Conservation (phyloP, 768 basidiomycete species). For the Artomyces pyxidatus region DNA sequence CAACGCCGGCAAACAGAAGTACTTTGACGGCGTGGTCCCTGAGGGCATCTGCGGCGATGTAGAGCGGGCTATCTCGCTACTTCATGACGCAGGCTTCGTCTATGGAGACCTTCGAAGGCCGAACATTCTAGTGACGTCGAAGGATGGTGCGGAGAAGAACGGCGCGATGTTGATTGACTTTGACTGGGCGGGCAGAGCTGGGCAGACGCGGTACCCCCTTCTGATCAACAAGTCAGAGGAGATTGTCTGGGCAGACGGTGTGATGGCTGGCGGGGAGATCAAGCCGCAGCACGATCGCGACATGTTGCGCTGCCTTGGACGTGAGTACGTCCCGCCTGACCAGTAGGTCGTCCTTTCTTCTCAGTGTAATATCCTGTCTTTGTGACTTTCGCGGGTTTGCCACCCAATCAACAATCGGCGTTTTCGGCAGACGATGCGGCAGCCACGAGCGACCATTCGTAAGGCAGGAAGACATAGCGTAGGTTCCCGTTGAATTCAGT, state of each 20-base stretch:
- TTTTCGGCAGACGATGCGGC: no score
- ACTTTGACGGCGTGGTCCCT: not conserved
- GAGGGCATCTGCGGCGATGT: slow-evolving; percentile 1
- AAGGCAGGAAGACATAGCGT: no score
- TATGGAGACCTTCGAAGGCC: slow-evolving; percentile 12
- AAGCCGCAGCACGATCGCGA: slow-evolving; percentile 8
- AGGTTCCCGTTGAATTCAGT: no score
- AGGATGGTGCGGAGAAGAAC: not conserved
- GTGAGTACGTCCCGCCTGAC: no score
- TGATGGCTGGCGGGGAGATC: slow-evolving; percentile 1
- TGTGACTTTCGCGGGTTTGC: no score
- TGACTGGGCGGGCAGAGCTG: slow-evolving; percentile 8
- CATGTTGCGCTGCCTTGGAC: no score
- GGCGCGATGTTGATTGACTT: slow-evolving; percentile 13
- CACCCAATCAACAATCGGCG: no score
- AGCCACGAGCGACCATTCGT: no score
- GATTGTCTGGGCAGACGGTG: not conserved
- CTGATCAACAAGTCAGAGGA: not conserved
- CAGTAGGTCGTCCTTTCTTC: no score
- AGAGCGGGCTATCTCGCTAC: slow-evolving; percentile 3
- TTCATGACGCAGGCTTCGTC: slow-evolving; percentile 5
- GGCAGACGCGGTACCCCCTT: slow-evolving; percentile 1
- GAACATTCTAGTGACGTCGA: slow-evolving; percentile 3
- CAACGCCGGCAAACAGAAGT: not conserved
- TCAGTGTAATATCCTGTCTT: no score